Evolutionary conservation across 1,284 basidiomycete genomes (phyloP).

Genomic region (Prillingera fragicola): DNA sequence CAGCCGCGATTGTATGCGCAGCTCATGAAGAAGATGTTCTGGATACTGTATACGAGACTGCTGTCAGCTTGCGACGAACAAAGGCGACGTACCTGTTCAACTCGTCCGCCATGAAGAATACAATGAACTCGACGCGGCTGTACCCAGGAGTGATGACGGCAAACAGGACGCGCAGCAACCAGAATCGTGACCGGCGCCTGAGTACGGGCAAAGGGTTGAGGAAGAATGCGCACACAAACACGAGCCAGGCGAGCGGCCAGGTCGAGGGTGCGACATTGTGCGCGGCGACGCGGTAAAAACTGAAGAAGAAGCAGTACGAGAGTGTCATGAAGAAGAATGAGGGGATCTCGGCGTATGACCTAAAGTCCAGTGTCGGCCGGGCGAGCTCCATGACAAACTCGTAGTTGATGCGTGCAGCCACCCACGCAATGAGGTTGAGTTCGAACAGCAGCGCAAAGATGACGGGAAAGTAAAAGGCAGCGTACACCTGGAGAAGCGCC

Average conservation of each 20-base stretch:
- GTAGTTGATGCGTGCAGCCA: conserved; percentile 72
- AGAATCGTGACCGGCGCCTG: conserved; percentile 64
- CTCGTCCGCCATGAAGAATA: not conserved
- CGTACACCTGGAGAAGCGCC: conserved; percentile 75
- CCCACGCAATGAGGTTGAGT: conserved; percentile 74
- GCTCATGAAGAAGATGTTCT: conserved; percentile 57
- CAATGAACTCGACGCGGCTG: conserved; percentile 63
- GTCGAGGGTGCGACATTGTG: conserved; percentile 52
- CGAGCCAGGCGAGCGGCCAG: conserved; percentile 85
- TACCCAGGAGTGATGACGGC: conserved; percentile 65
- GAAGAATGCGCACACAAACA: conserved; percentile 58
- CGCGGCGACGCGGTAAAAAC: conserved; percentile 62
- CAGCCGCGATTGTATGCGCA: conserved; percentile 39
- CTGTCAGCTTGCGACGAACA: conserved; percentile 63
- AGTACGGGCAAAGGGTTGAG: conserved; percentile 71
- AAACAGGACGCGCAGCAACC: conserved; percentile 64
- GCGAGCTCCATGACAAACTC: conserved; percentile 88
- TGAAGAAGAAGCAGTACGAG: conserved; percentile 76
- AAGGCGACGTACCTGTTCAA: conserved; percentile 30
- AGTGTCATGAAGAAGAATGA: conserved; percentile 70
- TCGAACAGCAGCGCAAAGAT: conserved; percentile 74
- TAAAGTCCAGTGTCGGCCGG: conserved; percentile 67
- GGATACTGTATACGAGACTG: conserved; percentile 66
- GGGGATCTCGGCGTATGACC: conserved; percentile 72
- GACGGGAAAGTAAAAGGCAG: conserved; percentile 65